phyloP scores from a whole-genome alignment of 441 rosid genomes.

The Pelargonium exstipulatum region DNA sequence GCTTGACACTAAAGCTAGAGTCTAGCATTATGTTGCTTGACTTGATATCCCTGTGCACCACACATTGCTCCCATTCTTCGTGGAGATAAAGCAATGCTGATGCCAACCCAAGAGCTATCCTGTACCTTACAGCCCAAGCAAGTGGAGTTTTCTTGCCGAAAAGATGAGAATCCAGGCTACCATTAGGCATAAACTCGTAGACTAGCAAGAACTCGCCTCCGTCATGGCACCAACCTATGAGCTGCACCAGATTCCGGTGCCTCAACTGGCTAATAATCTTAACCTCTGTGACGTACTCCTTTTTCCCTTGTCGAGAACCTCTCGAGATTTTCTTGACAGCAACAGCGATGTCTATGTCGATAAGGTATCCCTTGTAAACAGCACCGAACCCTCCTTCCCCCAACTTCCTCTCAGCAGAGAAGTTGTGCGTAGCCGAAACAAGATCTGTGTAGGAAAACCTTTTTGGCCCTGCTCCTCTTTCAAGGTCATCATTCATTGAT shows the following conservation, averaged over 20 bases:
- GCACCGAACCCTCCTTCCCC: conserved; percentile 56
- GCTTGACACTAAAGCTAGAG: conserved; percentile 33
- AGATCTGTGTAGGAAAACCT: conserved; percentile 38
- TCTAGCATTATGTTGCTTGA: conserved; percentile 36
- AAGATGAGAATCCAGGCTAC: conserved; percentile 38
- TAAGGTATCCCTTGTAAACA: conserved; percentile 39
- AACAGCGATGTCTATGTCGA: conserved; percentile 21
- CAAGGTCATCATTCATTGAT: conserved; percentile 36
- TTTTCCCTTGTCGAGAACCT: conserved; percentile 37
- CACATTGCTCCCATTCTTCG: conserved; percentile 41
- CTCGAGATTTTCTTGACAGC: conserved; percentile 40
- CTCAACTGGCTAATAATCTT: conserved; percentile 38
- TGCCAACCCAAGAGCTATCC: conserved; percentile 26
- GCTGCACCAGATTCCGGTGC: conserved; percentile 40
- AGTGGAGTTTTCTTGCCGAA: conserved; percentile 22
- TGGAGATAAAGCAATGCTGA: conserved; percentile 31
- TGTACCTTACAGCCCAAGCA: conserved; percentile 26
- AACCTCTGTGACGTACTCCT: conserved; percentile 38
- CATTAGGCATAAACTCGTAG: conserved; percentile 43
- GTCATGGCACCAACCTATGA: conserved; percentile 47
- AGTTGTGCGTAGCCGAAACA: conserved; percentile 34
- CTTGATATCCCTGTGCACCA: conserved; percentile 36
- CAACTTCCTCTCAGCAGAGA: conserved; percentile 40
- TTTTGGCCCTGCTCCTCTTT: conserved; percentile 50
- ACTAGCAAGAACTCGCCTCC: conserved; percentile 33